Evolutionary conservation across 2,329 filamentous ascomycete species (phyloP), one percentile per base, ranked within the genome.

Genomic region (Dactylonectria estremocensis): DNA sequence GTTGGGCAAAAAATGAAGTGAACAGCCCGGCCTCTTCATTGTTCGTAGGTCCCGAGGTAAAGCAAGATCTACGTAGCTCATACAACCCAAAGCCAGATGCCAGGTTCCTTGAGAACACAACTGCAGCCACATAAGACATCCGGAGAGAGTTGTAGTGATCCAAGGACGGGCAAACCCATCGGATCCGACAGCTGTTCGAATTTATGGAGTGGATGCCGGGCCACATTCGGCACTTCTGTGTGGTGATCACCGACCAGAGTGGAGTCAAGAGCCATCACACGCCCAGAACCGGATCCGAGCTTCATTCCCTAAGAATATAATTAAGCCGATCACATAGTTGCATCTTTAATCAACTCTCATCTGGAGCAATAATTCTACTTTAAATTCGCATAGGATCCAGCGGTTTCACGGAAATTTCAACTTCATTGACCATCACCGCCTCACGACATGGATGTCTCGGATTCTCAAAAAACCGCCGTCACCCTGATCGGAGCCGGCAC

Each of bases 401-500:
- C 5, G 13, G 33, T 56, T 46, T 28, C 22, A 24, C 9, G 5
- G 37, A 8, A 43, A 13, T 3, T 4, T 45, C 58, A 24, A 2
- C 16, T 18, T 43, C 31, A 43, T 61, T 24, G 14, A 59, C 16
- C 24, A 22, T n/a, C 46, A 20, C 46, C 40, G 31, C 2, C 22
- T 9, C 3, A 31, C 35, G 69, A 10, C 0, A 75, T 74, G 72
- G 66, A 67, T 52, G 64, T 76, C 7, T 63, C 63, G 18, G 33
- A 46, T 49, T 48, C 57, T 7, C 49, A 63, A 1, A 69, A 58
- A 40, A 69, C 56, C 7, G 66, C 74, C 1, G 76, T 79, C 13
- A 59, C 72, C 20, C 64, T 79, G 7, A 67, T 79, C 14, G 77
- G 77, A 20, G 77, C 77, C 2, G 77, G 77, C 2, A 78, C 77